phyloP scores from a whole-genome alignment of 352 stramenopile genomes.

The Globisporangium uncinulatum region DNA sequence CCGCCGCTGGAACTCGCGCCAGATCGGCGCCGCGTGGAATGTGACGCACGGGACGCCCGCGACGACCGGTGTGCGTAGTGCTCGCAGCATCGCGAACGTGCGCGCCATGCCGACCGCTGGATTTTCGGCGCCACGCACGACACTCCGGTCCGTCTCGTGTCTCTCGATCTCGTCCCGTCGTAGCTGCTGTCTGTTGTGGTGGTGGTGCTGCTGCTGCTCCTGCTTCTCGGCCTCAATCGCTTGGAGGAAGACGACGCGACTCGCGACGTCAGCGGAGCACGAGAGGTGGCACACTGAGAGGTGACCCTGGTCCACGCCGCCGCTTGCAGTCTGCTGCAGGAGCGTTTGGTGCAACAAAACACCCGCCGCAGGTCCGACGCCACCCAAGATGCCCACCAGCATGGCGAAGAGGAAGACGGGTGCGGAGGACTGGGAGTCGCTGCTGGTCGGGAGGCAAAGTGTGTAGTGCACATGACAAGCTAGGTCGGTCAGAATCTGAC shows the following conservation, averaged over 20 bases:
- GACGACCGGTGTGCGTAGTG: conserved; percentile 26
- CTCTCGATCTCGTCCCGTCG: neutral
- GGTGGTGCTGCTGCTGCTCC: neutral
- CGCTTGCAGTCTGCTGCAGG: conserved; percentile 37
- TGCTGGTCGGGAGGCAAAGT: too few species aligned
- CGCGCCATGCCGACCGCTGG: conserved; percentile 42
- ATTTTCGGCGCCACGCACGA: conserved; percentile 20
- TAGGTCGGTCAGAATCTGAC: too few species aligned
- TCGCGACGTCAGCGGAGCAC: conserved; percentile 32
- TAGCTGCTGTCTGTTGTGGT: neutral
- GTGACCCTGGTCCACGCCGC: conserved; percentile 43
- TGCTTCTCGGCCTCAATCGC: conserved; percentile 3
- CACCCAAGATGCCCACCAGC: conserved; percentile 46
- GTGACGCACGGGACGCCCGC: conserved; percentile 44
- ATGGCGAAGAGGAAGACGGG: neutral
- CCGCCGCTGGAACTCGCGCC: conserved; percentile 27
- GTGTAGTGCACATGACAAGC: too few species aligned
- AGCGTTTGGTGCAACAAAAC: conserved; percentile 52
- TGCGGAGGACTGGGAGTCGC: neutral
- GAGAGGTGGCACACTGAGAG: conserved; percentile 45
- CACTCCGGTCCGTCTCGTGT: neutral
- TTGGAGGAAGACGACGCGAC: conserved; percentile 26
- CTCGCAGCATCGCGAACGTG: conserved; percentile 33
- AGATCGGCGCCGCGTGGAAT: conserved; percentile 44
- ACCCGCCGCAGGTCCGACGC: conserved; percentile 37